Evolutionary conservation across 352 stramenopile genomes (phyloP), one percentile per base, ranked within the genome.

Genomic region (Pythium biforme): DNA sequence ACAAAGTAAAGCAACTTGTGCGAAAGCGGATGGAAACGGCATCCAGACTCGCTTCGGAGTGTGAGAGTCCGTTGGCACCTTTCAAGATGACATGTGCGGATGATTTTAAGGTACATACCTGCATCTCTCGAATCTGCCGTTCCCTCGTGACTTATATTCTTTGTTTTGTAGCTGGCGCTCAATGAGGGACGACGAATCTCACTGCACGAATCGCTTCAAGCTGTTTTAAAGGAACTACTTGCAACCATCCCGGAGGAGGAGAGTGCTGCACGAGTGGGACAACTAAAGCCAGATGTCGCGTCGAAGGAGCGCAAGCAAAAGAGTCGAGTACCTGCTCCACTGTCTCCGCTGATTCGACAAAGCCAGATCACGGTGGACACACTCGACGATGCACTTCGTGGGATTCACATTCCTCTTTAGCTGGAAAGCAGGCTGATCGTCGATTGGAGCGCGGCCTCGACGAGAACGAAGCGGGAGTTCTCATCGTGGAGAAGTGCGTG

Each of bases 371-470:
- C 33, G 0, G 20, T 59, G 0, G 57, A 59, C 19, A 34, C 17
- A 3, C 40, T 66, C 2, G 57, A 70, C 19, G 45, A 65, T 3
- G 8, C n/a, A n/a, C 57, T 70, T 49, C 57, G 46, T 10, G 31
- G 23, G 0, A 62, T 70, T 33, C 8, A 62, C 11, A 59, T 70
- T 50, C 57, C 64, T 9, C 59, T 66, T 34, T 70, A 65, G 29
- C n/a, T 9, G 33, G 27, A 48, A 1, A 68, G 45, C 55, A 64
- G 43, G 10, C 2, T 19, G 31, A 70, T 55, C 1, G 63, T 65
- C 15, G 56, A 61, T 2, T 61, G 29, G 8, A 70, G 43, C 1
- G 56, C 45, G 17, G 49, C 55, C 20, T 69, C 55, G 12, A 69
- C 62, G n/a, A 69, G 29, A 14, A 52, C 29, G 8, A 69, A 60